Evolutionary conservation across 495 filamentous ascomycete genomes (phyloP).

Genomic region (Penicillium pancosmium): DNA sequence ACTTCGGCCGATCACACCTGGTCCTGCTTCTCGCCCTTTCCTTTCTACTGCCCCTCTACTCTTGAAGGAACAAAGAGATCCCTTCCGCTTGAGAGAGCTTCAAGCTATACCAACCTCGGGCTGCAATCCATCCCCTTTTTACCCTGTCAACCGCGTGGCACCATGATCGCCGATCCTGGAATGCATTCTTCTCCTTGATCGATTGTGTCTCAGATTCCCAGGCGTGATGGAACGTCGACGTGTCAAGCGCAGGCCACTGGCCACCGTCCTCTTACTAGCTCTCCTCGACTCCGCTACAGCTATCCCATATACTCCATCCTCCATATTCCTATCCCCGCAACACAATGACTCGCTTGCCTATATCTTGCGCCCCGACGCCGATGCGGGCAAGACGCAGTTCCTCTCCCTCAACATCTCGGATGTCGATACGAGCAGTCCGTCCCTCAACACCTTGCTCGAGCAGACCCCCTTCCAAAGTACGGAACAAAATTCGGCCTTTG

Average conservation of each 20-base stretch:
- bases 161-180: constrained; percentile 35
- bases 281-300: constrained; percentile 33
- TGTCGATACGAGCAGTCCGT: constrained; percentile 53
- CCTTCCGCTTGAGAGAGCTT: background rate
- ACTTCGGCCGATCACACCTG: background rate
- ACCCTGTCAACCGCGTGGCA: constrained; percentile 28
- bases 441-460: constrained; percentile 58
- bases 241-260: constrained; percentile 18
- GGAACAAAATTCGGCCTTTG: constrained; percentile 52
- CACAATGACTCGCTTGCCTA: constrained; percentile 57
- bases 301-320: constrained; percentile 77
- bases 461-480: constrained; percentile 66
- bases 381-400: constrained; percentile 47
- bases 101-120: background rate
- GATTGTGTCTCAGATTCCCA: constrained; percentile 33
- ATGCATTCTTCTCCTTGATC: constrained; percentile 28
- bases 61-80: background rate
- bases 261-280: constrained; percentile 21
- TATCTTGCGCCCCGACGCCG: constrained; percentile 57
- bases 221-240: constrained; percentile 25
- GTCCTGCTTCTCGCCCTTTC: background rate
- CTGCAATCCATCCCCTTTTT: background rate
- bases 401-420: constrained; percentile 65
- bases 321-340: constrained; percentile 58
- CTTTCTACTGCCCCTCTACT: background rate